Percentiles rank a stretch among this genome's conserved stretches.
Evolutionary conservation across 75 land plant species (phyloP).

Genomic region (Adiantum capillusveneris): DNA sequence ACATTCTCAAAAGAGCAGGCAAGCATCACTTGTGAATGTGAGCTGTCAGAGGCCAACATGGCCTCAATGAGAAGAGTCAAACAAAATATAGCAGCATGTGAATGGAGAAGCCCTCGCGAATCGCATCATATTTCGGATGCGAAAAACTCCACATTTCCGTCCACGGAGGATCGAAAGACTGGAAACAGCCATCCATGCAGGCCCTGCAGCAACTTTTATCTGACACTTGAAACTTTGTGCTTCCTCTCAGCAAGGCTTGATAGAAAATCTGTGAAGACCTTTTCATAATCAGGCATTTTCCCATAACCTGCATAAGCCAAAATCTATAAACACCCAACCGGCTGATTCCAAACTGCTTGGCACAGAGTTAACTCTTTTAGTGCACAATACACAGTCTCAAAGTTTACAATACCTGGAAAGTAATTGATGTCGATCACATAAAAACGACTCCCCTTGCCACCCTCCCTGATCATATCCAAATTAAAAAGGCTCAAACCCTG

Average conservation of each 20-base stretch:
- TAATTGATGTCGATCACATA: slow-evolving; percentile 91
- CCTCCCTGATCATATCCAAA: slow-evolving; percentile 79
- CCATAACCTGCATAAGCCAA: slow-evolving; percentile 53
- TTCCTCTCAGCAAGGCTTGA: slow-evolving; percentile 39
- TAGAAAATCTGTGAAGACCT: slow-evolving; percentile 77
- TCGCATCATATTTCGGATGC: no score
- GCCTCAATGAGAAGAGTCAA: no score
- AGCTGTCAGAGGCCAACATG: no score
- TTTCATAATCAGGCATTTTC: slow-evolving; percentile 87
- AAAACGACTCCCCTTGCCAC: slow-evolving; percentile 51
- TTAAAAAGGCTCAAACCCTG: slow-evolving; percentile 79
- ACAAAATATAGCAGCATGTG: no score
- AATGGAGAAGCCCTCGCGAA: no score
- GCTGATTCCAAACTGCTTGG: neutral
- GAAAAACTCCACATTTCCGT: no score
- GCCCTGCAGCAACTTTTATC: no score
- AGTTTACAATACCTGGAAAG: slow-evolving; percentile 58
- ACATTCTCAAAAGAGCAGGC: no score
- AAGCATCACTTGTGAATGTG: no score
- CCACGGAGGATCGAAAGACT: no score
- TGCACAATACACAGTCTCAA: neutral
- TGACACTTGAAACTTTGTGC: slow-evolving; percentile 11
- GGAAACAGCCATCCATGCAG: no score
- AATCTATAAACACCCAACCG: neutral
- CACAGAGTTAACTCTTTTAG: neutral